phyloP scores from a whole-genome alignment of 257 asterid genomes.

The Solanum okadae region DNA sequence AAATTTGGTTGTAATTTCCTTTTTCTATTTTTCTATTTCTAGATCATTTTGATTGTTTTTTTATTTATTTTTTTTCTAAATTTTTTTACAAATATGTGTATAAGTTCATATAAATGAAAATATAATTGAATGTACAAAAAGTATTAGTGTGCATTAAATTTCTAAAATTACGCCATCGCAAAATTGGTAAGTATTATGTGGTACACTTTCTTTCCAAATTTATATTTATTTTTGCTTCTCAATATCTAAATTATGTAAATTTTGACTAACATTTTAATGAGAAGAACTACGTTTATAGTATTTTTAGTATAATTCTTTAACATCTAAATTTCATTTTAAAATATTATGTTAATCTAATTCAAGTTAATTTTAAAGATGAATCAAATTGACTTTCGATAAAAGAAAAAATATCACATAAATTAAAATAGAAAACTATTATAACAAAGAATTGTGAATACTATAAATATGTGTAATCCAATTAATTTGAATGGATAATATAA shows the following conservation, averaged over 20 bases:
- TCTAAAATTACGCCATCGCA: background rate
- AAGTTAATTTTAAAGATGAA: too few species aligned
- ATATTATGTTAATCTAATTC: background rate
- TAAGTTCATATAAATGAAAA: too few species aligned
- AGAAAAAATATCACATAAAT: background rate
- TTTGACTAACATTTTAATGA: too few species aligned
- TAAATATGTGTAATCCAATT: background rate
- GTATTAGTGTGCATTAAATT: background rate
- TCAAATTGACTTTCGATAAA: background rate
- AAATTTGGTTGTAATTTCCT: too few species aligned
- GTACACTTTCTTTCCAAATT: background rate
- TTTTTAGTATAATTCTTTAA: background rate
- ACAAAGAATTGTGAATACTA: background rate
- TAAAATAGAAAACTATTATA: too few species aligned
- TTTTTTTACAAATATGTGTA: too few species aligned
- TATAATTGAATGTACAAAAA: too few species aligned
- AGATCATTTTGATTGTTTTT: background rate
- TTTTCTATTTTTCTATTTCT: too few species aligned
- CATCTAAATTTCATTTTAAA: background rate
- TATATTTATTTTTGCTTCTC: too few species aligned
- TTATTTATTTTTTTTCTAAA: too few species aligned
- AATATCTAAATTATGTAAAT: too few species aligned
- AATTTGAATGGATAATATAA: too few species aligned
- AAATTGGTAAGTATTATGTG: background rate
- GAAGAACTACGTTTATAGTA: background rate